Conservation (phyloP, 352 stramenopile genomes). For the Phytophthora foliorum region DNA sequence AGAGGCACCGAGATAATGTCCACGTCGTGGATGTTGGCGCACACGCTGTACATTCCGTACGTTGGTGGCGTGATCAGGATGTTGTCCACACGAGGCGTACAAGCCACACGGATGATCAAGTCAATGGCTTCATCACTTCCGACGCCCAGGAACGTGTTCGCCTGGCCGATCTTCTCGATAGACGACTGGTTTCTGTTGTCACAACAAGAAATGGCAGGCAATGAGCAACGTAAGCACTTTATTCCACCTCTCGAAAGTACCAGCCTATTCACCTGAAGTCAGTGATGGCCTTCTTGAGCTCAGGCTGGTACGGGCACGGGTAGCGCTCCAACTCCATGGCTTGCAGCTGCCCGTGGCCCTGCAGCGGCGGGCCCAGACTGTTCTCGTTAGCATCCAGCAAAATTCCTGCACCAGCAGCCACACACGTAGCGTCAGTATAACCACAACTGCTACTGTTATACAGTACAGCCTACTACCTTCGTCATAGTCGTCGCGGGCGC, state of each 20-base stretch:
- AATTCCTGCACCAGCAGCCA: conserved; percentile 70
- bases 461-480: conserved; percentile 48
- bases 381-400: conserved; percentile 99
- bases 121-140: conserved; percentile 99
- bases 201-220: neutral
- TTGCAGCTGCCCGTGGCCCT: conserved; percentile 75
- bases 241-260: conserved; percentile 24
- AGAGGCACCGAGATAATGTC: conserved; percentile 94
- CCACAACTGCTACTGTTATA: neutral
- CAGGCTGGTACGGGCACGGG: conserved; percentile 95
- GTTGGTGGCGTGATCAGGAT: conserved; percentile 98
- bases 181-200: conserved; percentile 57
- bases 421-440: conserved; percentile 4
- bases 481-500: conserved; percentile 97
- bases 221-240: neutral
- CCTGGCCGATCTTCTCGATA: conserved; percentile 69
- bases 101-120: conserved; percentile 98
- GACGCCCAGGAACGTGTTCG: conserved; percentile 98
- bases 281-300: conserved; percentile 94
- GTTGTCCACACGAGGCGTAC: conserved; percentile 92
- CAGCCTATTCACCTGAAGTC: conserved; percentile 62
- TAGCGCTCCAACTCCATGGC: conserved; percentile 94
- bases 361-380: conserved; percentile 92
- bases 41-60: conserved; percentile 99
- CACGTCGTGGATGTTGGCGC: conserved; percentile 98